Evolutionary conservation across 495 filamentous ascomycete genomes (phyloP), one percentile per base, ranked within the genome.

Genomic region (Hyaloscypha bicolor): DNA sequence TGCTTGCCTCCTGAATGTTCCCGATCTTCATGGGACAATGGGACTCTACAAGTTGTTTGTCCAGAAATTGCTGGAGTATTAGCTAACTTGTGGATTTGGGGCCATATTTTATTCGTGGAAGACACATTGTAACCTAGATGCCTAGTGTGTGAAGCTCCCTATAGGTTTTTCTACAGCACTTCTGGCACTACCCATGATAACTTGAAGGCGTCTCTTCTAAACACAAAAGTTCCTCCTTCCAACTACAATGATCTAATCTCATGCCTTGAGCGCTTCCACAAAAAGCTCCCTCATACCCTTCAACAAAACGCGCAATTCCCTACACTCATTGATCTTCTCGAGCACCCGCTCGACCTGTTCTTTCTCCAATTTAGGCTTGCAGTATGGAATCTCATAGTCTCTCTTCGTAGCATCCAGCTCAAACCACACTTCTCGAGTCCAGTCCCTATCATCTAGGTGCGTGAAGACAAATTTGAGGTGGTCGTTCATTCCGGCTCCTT

Each of bases 231-330:
- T 14, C 32, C 31, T 60, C n/a, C 16, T 63, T 31, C 42, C 9
- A 65, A 21, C 1, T 21, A 9, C 8, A 64, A 32, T 9, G 8
- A 14, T n/a, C n/a, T 11, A 21, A 31, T 29, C n/a, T 65, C 64
- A 60, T 75, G 69, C 83, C 16, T 84, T 83, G 75, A 85, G 78
- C 35, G 82, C 80, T 76, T 87, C 84, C 0, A 86, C 82, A 78
- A 99, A 97, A 53, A 97, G 70, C 71, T 90, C 91, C 75, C 95
- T 87, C 93, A 99, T 99, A 22, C 90, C 91, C 81, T 96, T 97
- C 66, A 98, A 78, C 69, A 97, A 87, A 30, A 83, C 81, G 3
- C 87, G 87, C 74, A 99, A 82, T 72, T 97, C 92, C 72, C 93
- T 84, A 59, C 85, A 90, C 78, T 97, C 92, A 71, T 97, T 97